Evolutionary conservation across 2,329 filamentous ascomycete genomes (phyloP).

Genomic region (Beauveria pseudobassiana): DNA sequence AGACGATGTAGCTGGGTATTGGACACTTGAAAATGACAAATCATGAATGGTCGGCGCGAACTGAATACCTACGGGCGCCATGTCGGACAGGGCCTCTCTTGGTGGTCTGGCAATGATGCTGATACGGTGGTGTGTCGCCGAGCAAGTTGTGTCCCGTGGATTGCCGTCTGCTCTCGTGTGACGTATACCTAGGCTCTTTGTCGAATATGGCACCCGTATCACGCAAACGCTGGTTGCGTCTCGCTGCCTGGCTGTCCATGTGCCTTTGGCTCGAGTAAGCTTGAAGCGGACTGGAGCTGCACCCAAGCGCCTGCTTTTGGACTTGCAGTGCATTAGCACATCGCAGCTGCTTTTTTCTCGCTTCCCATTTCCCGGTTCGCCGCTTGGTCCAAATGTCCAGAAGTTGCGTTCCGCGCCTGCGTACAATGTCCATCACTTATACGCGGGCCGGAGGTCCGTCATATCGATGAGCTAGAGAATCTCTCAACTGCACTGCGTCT

Average conservation of each 20-base stretch:
- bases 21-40: neutral
- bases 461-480: too few relatives aligned
- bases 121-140: too few relatives aligned
- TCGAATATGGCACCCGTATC: neutral
- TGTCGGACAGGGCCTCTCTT: too few relatives aligned
- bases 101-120: too few relatives aligned
- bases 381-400: neutral
- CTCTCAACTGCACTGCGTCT: too few relatives aligned
- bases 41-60: neutral
- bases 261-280: neutral
- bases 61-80: too few relatives aligned
- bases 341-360: neutral
- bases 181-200: too few relatives aligned
- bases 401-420: neutral
- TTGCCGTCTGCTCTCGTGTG: too few relatives aligned
- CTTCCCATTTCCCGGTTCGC: too few relatives aligned
- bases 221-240: neutral
- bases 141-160: too few relatives aligned
- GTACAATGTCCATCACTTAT: neutral
- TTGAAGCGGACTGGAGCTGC: neutral
- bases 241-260: neutral
- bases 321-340: neutral
- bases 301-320: neutral
- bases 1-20: neutral
- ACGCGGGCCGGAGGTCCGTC: too few relatives aligned